A percentile compares a stretch with the other conserved stretches of the same genome.
Evolutionary conservation across 768 basidiomycete species (phyloP).

Genomic region (Lyophyllum semitale): DNA sequence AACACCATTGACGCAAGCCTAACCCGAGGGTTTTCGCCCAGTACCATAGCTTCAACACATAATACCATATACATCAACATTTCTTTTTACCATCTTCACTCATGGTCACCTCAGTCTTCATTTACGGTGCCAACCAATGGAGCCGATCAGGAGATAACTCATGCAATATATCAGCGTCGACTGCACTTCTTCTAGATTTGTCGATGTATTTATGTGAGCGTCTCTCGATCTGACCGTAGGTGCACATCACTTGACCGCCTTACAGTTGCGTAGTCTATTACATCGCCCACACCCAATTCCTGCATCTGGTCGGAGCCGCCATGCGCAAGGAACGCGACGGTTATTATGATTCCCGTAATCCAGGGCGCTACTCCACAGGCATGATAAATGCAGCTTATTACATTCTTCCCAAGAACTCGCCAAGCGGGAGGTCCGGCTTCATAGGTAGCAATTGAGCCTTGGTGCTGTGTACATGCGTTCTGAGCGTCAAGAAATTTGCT

Average conservation of each 20-base stretch:
- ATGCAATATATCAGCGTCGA: background rate
- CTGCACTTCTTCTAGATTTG: background rate
- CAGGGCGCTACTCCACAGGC: too few species aligned
- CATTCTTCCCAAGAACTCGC: too few species aligned
- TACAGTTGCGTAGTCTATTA: too few species aligned
- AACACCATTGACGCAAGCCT: background rate
- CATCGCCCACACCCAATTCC: too few species aligned
- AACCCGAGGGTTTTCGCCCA: background rate
- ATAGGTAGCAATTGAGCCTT: background rate
- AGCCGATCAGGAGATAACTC: background rate
- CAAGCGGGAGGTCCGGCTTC: background rate
- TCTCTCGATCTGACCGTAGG: too few species aligned
- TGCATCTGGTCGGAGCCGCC: too few species aligned
- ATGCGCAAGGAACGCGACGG: too few species aligned
- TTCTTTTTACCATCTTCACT: background rate
- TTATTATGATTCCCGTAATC: too few species aligned
- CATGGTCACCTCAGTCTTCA: background rate
- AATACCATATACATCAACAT: background rate
- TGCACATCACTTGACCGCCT: too few species aligned
- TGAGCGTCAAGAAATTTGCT: background rate
- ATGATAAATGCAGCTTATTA: too few species aligned
- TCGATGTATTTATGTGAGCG: too few species aligned
- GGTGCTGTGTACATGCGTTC: background rate
- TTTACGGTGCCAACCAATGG: background rate
- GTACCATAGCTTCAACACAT: background rate